Conservation (phyloP, 768 basidiomycete genomes). For the Amanita molliuscula region DNA sequence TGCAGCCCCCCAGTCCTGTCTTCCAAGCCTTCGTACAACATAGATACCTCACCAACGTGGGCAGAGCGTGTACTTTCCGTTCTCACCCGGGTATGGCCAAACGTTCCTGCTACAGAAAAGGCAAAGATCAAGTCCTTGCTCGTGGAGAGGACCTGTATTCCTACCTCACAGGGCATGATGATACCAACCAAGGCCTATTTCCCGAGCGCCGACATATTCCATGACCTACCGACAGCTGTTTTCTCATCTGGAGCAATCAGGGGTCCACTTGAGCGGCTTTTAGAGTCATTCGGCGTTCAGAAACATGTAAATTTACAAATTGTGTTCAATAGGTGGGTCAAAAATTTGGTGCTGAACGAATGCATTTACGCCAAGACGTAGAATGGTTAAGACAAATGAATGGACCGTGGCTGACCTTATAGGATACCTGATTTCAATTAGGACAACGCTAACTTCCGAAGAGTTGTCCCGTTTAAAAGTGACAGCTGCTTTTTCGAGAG, state of each 20-base stretch:
- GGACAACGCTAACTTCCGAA: slow-evolving; percentile 35
- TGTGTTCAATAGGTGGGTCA: slow-evolving; percentile 71
- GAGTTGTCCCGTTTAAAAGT: slow-evolving; percentile 39
- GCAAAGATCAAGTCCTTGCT: slow-evolving; percentile 38
- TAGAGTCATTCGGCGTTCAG: slow-evolving; percentile 71
- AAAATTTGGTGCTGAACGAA: background rate
- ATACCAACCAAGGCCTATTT: slow-evolving; percentile 73
- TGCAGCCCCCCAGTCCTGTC: slow-evolving; percentile 33
- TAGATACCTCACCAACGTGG: slow-evolving; percentile 59
- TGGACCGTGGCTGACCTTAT: slow-evolving; percentile 83
- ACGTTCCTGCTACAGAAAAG: slow-evolving; percentile 39
- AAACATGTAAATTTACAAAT: slow-evolving; percentile 90
- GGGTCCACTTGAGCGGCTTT: slow-evolving; percentile 58
- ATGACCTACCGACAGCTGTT: slow-evolving; percentile 75
- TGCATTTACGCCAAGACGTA: slow-evolving; percentile 16
- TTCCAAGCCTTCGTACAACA: slow-evolving; percentile 41
- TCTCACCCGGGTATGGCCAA: slow-evolving; percentile 65
- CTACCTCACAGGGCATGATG: slow-evolving; percentile 67
- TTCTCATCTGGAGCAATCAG: slow-evolving; percentile 64
- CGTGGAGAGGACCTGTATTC: slow-evolving; percentile 47
- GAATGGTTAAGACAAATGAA: slow-evolving; percentile 84
- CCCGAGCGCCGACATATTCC: slow-evolving; percentile 75
- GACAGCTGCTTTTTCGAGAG: slow-evolving; percentile 76
- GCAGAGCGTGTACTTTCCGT: slow-evolving; percentile 69
- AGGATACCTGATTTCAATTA: slow-evolving; percentile 81